These are phyloP conservation scores for Colletotrichum sidae DNA, from an alignment of 2,329 filamentous ascomycete genomes.

Conservation along the genomic window DNA sequence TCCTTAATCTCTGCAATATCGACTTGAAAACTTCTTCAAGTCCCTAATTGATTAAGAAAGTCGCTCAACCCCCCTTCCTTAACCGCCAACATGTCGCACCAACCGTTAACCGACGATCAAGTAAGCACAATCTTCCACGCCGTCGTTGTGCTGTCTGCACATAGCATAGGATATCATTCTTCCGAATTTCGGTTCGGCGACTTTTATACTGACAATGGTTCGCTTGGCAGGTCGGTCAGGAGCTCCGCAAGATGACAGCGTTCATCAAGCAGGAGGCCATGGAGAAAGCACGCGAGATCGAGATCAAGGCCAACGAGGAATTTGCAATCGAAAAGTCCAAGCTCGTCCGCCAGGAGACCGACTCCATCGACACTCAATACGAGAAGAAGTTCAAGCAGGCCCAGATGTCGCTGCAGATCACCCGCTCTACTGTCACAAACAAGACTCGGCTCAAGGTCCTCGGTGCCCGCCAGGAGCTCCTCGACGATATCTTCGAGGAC, in stretches of 20 bases:
- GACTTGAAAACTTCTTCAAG: slow-evolving; percentile 16
- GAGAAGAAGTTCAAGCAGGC: slow-evolving; percentile 99
- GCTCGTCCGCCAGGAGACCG: slow-evolving; percentile 94
- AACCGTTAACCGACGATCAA: slow-evolving; percentile 41
- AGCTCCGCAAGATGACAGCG: slow-evolving; percentile 99
- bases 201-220: slow-evolving; percentile 12
- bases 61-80: slow-evolving; percentile 29
- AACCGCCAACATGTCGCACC: slow-evolving; percentile 39
- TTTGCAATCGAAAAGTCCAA: slow-evolving; percentile 99
- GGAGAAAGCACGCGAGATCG: slow-evolving; percentile 97
- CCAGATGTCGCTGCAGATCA: slow-evolving; percentile 98
- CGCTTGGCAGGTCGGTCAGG: slow-evolving; percentile 82
- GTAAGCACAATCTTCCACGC: slow-evolving; percentile 31
- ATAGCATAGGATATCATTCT: background rate
- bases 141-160: background rate
- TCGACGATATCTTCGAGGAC: slow-evolving; percentile 89
- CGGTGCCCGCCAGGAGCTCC: slow-evolving; percentile 86
- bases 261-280: slow-evolving; percentile 99
- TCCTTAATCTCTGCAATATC: slow-evolving; percentile 17
- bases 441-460: slow-evolving; percentile 94
- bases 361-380: slow-evolving; percentile 91
- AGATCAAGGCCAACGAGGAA: slow-evolving; percentile 98
- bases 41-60: slow-evolving; percentile 33
- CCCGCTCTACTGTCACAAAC: slow-evolving; percentile 94
- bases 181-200: too few relatives aligned